Base-by-base conservation (phyloP, 306 rosid genomes). In the Arachis stenosperma region DNA sequence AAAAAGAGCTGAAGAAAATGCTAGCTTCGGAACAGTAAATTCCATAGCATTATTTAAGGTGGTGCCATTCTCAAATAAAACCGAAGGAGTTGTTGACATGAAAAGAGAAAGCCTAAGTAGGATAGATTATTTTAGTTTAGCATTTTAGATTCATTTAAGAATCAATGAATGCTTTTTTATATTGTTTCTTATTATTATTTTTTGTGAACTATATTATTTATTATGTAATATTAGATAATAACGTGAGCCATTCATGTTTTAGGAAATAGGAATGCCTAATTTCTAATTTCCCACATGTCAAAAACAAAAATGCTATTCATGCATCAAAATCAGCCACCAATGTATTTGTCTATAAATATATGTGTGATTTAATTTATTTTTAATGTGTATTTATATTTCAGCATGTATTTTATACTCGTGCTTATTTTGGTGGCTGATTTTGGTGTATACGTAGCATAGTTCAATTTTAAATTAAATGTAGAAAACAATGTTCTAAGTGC, bases 1-100 rank as follows among this genome's bases (percentile, higher is more conserved):
- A 94, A 59, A 94, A 94, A 69, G 96, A 88, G 69, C 55, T 94
- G 88, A 94, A 91, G 91, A 86, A 88, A 60, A 44, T 74, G 68
- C 77, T 94, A 75, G 76, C 71, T 17, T 43, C 80, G 53, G 94
- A 84, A 58, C 65, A 82, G n/a, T 71, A 59, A 67, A 70, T 50
- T 40, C 57, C 65, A 42, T 76, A 42, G 14, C 46, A 14, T 51
- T 52, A 48, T 46, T 61, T 60, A 62, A 53, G 83, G 74, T 36
- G 67, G 58, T 64, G 62, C 52, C 47, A 29, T 58, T 58, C 62
- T 56, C 42, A 10, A 62, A 37, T 56, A 30, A 51, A 59, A 67
- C 54, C 27, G 48, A 30, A 66, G 39, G 22, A 71, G 17, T 67
- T 40, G 60, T 67, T 60, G 27, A 36, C 54, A 46, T 58, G 17